Evolutionary conservation across 148 eudicot genomes (phyloP).

Genomic region (Heliamphora exappendiculata): DNA sequence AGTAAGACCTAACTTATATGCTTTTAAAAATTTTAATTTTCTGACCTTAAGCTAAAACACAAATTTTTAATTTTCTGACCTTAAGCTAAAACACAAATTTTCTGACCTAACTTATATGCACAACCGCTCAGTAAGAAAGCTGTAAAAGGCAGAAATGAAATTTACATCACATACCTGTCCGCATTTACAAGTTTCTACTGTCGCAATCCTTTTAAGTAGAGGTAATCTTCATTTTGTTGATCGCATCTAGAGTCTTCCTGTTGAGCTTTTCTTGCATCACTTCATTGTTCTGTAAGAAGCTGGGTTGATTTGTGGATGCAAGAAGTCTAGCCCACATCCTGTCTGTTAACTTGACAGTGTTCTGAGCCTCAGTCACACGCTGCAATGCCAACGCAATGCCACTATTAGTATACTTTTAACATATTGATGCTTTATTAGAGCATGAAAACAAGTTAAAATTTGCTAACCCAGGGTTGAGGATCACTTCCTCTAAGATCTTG

Average conservation of each 20-base stretch:
- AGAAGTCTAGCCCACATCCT: slow-evolving; percentile 68
- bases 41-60: neutral
- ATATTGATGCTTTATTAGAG: neutral
- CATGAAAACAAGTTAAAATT: neutral
- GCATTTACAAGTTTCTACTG: neutral
- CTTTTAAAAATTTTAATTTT: too few relatives aligned
- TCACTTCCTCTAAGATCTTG: neutral
- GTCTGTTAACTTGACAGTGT: slow-evolving; percentile 44
- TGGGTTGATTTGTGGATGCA: slow-evolving; percentile 56
- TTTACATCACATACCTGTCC: neutral
- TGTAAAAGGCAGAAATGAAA: neutral
- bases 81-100: neutral
- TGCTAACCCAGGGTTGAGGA: neutral
- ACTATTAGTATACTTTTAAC: neutral
- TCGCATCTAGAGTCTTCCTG: slow-evolving; percentile 19
- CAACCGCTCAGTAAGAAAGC: neutral
- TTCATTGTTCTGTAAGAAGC: slow-evolving; percentile 28
- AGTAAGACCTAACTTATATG: neutral
- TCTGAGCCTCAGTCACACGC: slow-evolving; percentile 41
- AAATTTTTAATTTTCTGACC: neutral
- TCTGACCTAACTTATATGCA: too few relatives aligned
- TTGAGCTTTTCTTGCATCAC: slow-evolving; percentile 23
- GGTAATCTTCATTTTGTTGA: slow-evolving; percentile 23
- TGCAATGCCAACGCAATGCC: slow-evolving; percentile 19
- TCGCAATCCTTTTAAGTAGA: slow-evolving; percentile 17